Evolutionary conservation across 148 eudicot genomes (phyloP), one percentile per base, ranked within the genome.

Genomic region (Chenopodium formosanum): DNA sequence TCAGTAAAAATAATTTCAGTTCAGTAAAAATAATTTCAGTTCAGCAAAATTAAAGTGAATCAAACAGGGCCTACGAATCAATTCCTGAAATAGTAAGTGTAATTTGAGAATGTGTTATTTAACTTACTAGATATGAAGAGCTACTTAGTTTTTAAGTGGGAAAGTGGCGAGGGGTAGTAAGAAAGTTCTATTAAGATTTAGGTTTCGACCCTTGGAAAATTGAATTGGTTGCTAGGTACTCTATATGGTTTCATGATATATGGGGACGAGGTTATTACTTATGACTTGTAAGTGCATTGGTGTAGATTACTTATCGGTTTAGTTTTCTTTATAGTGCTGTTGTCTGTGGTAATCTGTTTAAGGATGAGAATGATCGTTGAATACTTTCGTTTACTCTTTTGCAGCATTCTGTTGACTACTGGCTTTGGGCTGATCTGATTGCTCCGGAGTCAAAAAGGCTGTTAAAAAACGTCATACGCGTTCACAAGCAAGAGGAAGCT

Each of bases 371-470:
- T 70, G 75, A 48, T 58, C 46, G 60, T 65, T 71, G 53, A 72
- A 80, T 20, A 17, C 23, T 32, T 46, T 73, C 53, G 40, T 63
- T 80, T 46, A 52, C 72, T 40, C 52, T 8, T 84, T 32, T 82
- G 88, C 93, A 96, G 98, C 99, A 96, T 89, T 96, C 99, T 8
- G 80, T 96, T 83, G 98, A 94, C 82, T 96, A 92, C 69, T 96
- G 99, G 99, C 87, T 96, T 32, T 96, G 99, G 99, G 90, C 93
- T 52, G 99, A 96, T 85, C 90, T 96, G 87, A 91, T 96, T 78
- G 97, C 94, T n/a, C 94, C 97, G 1, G 88, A 89, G 64, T 91
- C 97, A 1, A 86, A 90, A 78, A 89, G 98, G 85, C 87, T 89
- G 64, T 80, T 96, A 81, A 92, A 90, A 81, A 90, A 90, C 79